These are phyloP conservation scores for Diplodia corticola DNA, from an alignment of 2,329 filamentous ascomycete species.

Conservation along the genomic window DNA sequence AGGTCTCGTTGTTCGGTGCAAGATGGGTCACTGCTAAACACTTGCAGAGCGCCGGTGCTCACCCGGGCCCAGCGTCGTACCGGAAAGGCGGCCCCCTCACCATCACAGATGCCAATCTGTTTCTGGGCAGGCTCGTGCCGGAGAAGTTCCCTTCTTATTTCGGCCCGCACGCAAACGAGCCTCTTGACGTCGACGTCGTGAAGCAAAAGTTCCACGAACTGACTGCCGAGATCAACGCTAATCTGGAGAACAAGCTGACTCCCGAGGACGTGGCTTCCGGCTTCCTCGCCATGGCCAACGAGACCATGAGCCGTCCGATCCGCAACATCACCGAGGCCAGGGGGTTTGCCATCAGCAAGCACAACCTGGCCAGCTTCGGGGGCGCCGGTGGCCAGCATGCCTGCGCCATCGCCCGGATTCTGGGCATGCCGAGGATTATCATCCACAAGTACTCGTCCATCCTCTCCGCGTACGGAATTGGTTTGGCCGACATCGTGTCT, in stretches of 20 bases:
- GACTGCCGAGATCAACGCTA: slow-evolving; percentile 46
- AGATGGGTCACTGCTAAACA: background rate
- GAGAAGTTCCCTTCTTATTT: slow-evolving; percentile 39
- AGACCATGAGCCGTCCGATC: slow-evolving; percentile 35
- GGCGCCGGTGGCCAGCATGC: slow-evolving; percentile 45
- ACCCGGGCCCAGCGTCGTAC: slow-evolving; percentile 39
- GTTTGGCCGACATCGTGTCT: slow-evolving; percentile 9
- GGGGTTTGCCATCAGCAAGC: slow-evolving; percentile 28
- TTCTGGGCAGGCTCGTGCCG: slow-evolving; percentile 35
- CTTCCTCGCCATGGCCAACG: slow-evolving; percentile 34
- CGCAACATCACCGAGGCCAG: slow-evolving; percentile 33
- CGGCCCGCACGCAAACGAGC: slow-evolving; percentile 33
- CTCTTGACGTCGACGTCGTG: slow-evolving; percentile 46
- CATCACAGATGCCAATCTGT: slow-evolving; percentile 39
- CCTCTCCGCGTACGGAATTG: slow-evolving; percentile 51
- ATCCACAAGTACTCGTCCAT: slow-evolving; percentile 51
- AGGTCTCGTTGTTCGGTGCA: background rate
- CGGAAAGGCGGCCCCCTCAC: slow-evolving; percentile 39
- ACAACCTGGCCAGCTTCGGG: slow-evolving; percentile 34
- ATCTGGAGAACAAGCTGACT: slow-evolving; percentile 34
- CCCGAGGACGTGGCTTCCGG: slow-evolving; percentile 32
- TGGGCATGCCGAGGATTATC: slow-evolving; percentile 47
- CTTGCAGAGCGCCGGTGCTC: slow-evolving; percentile 34
- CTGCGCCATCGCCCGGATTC: slow-evolving; percentile 45
- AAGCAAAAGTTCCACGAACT: slow-evolving; percentile 46